Conservation (phyloP, 345 rosid species). For the Reutealis trisperma region DNA sequence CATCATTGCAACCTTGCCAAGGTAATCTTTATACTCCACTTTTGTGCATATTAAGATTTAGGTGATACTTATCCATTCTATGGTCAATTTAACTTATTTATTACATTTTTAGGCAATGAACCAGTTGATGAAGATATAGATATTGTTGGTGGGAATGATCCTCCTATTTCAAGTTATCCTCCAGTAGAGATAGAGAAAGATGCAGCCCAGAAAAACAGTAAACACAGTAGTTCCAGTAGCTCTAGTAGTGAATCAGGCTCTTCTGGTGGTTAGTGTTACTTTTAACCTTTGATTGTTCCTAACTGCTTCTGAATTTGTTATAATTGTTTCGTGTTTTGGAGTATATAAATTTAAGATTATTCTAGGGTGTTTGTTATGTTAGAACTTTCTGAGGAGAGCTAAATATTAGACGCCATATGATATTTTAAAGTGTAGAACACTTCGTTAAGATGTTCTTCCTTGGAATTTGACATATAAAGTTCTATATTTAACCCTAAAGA, state of each 20-base stretch:
- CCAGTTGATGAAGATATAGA: conserved; percentile 71
- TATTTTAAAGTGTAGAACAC: not conserved
- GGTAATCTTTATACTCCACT: conserved; percentile 40
- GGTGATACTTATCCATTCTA: not conserved
- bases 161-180: conserved; percentile 52
- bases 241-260: conserved; percentile 76
- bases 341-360: not conserved
- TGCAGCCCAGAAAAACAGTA: conserved; percentile 48
- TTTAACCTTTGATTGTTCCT: conserved; percentile 21
- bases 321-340: not conserved
- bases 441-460: not conserved
- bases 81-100: conserved; percentile 21
- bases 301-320: not conserved
- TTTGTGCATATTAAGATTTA: conserved; percentile 17
- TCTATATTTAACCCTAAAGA: not conserved
- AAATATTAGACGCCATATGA: not conserved
- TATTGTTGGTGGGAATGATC: conserved; percentile 77
- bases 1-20: conserved; percentile 57
- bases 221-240: conserved; percentile 66
- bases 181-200: conserved; percentile 64
- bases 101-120: conserved; percentile 53
- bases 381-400: not conserved
- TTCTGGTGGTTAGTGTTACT: conserved; percentile 65
- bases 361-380: not conserved
- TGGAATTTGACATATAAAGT: not conserved